These are phyloP conservation scores for Paratrimastix pyriformis DNA, from an alignment of 78 protist genomes.

Conservation along the genomic window DNA sequence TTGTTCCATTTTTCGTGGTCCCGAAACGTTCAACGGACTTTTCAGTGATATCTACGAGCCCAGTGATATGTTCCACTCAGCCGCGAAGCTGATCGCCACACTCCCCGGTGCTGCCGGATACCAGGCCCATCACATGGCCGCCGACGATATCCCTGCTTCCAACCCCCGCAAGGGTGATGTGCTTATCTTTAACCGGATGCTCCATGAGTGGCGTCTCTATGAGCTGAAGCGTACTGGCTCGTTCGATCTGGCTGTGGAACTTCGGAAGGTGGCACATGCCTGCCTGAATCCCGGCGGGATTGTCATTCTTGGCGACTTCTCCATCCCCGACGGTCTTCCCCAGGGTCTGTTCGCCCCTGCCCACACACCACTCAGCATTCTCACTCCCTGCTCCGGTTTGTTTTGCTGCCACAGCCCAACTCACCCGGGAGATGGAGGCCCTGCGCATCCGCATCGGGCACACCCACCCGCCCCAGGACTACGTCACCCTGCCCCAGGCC, in stretches of 20 bases:
- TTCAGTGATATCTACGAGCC: too few relatives aligned
- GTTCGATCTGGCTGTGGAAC: not conserved
- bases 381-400: too few relatives aligned
- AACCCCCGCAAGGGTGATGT: not conserved
- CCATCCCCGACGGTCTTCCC: not conserved
- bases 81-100: too few relatives aligned
- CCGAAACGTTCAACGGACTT: too few relatives aligned
- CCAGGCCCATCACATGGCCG: not conserved
- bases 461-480: constrained; percentile 1
- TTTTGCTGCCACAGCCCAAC: too few relatives aligned
- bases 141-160: not conserved
- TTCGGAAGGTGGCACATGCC: not conserved
- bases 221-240: not conserved
- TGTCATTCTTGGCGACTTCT: constrained; percentile 10
- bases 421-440: not conserved
- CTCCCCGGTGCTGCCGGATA: too few relatives aligned
- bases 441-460: not conserved
- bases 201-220: constrained; percentile 12
- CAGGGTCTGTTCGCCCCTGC: not conserved
- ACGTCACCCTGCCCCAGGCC: not conserved
- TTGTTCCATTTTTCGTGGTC: too few relatives aligned
- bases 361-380: too few relatives aligned
- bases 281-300: constrained; percentile 11
- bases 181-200: not conserved
- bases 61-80: too few relatives aligned